Evolutionary conservation across 768 basidiomycete species (phyloP), one percentile per base, ranked within the genome.

Genomic region (Termitomyces sp.): DNA sequence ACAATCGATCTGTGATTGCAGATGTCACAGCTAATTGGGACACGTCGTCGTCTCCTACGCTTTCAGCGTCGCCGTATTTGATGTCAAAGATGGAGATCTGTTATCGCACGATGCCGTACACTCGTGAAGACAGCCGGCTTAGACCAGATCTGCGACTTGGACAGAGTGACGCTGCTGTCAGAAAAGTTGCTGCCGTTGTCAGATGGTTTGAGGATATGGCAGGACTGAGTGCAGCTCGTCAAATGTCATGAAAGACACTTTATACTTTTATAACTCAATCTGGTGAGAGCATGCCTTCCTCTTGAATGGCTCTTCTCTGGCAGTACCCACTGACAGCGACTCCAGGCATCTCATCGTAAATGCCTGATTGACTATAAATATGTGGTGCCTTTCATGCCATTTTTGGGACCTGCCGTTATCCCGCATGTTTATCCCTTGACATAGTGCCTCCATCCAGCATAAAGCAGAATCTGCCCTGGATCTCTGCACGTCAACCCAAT

Each of bases 181-280:
- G 82, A 55, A 86, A 79, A 58, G 90, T 93, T 0, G 80, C 85
- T 0, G 72, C 76, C 18, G 75, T 90, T 31, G 88, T 84, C 2
- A 64, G 65, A 5, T 92, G 90, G 90, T 87, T 92, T 58, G 82
- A 90, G 68, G 67, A 65, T n/a, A 84, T 87, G 75, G 87, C 88
- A 4, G 89, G 89, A 0, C 71, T 90, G 7, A 53, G 32, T 18
- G 41, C 20, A 22, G 18, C 32, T 10, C 13, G 18, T 16, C 27
- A 29, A 34, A 9, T 22, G 12, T 22, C 41, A 18, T 57, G 14
- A 57, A 54, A 18, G 31, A 24, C 20, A n/a, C 18, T n/a, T n/a
- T n/a, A n/a, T 0, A 37, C 3, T 5, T 18, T 18, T 54, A n/a
- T 20, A 22, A 41, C 9, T 41, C 41, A 43, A 43, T 24, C 12